Evolutionary conservation across 208 protist species (phyloP).

Genomic region (Leishmania lainsoni): DNA sequence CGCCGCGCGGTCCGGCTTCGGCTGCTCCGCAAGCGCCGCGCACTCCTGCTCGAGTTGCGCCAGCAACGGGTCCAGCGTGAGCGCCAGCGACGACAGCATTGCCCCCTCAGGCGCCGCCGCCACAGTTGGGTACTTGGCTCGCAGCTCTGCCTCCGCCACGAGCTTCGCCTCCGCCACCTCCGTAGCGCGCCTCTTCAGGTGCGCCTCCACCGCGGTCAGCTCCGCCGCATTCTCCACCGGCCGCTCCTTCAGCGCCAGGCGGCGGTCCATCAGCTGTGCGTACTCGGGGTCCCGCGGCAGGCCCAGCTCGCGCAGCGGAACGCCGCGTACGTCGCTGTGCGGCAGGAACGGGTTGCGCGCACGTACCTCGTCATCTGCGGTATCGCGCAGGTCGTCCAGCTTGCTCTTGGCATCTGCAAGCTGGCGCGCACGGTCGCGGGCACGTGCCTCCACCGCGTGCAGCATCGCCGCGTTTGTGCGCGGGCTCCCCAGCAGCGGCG

Average conservation of each 20-base stretch:
- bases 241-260: slow-evolving; percentile 34
- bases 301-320: no score
- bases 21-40: slow-evolving; percentile 7
- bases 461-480: no score
- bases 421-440: no score
- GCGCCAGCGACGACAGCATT: slow-evolving; percentile 34
- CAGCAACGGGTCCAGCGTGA: slow-evolving; percentile 35
- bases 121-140: slow-evolving; percentile 17
- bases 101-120: slow-evolving; percentile 6
- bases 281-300: slow-evolving; percentile 22
- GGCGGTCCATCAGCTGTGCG: slow-evolving; percentile 24
- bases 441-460: no score
- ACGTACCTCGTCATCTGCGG: no score
- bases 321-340: no score
- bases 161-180: slow-evolving; percentile 36
- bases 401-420: no score
- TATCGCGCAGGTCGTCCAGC: no score
- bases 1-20: slow-evolving; percentile 1
- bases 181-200: slow-evolving; percentile 20
- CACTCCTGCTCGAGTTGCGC: slow-evolving; percentile 26
- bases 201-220: slow-evolving; percentile 21
- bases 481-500: no score
- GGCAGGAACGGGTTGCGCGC: no score
- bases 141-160: slow-evolving; percentile 17
- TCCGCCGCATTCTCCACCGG: slow-evolving; percentile 30